phyloP scores from a whole-genome alignment of 768 basidiomycete genomes.

The Suillus lakei region DNA sequence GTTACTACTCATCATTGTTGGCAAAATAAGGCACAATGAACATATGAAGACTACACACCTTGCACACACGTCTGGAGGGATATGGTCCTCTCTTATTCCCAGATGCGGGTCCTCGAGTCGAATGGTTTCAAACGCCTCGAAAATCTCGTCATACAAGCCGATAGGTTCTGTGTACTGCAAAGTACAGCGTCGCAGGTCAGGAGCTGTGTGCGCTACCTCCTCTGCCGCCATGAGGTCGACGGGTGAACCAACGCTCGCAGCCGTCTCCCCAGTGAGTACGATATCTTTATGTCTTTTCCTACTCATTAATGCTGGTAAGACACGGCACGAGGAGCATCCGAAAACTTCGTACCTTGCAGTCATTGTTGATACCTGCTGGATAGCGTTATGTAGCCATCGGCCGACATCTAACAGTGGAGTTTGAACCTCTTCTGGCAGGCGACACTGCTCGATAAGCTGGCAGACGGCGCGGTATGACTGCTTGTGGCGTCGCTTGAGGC shows the following conservation, averaged over 20 bases:
- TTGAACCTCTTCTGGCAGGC: not conserved
- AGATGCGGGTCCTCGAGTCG: slow-evolving; percentile 25
- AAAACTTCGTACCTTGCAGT: not conserved
- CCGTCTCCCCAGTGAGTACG: slow-evolving; percentile 45
- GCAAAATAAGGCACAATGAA: not conserved
- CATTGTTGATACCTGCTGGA: not conserved
- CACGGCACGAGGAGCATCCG: not conserved
- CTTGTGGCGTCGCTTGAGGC: slow-evolving; percentile 20
- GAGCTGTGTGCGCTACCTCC: slow-evolving; percentile 16
- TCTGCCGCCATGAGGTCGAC: slow-evolving; percentile 41
- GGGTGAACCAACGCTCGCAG: slow-evolving; percentile 34
- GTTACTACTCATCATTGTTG: not conserved
- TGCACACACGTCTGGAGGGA: not conserved
- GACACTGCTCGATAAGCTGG: slow-evolving; percentile 17
- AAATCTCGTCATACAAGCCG: slow-evolving; percentile 23
- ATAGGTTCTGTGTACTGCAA: slow-evolving; percentile 31
- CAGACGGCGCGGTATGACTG: slow-evolving; percentile 26
- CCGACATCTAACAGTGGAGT: not conserved
- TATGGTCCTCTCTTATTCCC: slow-evolving; percentile 22
- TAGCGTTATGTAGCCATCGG: not conserved
- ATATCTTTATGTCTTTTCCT: slow-evolving; percentile 17
- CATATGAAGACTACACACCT: not conserved
- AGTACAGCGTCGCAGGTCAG: slow-evolving; percentile 33
- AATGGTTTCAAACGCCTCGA: slow-evolving; percentile 33
- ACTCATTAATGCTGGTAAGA: not conserved